phyloP scores from a whole-genome alignment of 805 yeast species.

The Starmera quercuum region DNA sequence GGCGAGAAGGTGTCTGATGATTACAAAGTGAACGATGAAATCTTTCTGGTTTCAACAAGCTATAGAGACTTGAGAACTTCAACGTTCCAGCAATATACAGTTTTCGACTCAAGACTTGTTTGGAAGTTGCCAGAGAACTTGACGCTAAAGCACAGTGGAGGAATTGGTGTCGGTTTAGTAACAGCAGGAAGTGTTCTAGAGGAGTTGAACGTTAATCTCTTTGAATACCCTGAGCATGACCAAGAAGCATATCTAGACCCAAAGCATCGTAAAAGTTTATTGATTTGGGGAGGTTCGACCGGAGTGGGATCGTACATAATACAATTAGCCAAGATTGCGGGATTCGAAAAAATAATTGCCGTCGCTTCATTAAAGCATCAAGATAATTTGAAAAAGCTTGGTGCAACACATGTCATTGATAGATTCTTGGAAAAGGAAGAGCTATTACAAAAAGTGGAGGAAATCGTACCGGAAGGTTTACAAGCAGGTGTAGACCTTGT shows the following conservation, averaged over 20 bases:
- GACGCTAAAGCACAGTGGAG: slow-evolving; percentile 32
- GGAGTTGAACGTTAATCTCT: slow-evolving; percentile 15
- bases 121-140: slow-evolving; percentile 34
- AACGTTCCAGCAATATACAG: slow-evolving; percentile 39
- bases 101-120: slow-evolving; percentile 34
- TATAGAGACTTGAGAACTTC: slow-evolving; percentile 39
- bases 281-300: slow-evolving; percentile 44
- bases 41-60: slow-evolving; percentile 37
- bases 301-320: slow-evolving; percentile 37
- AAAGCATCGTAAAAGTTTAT: slow-evolving; percentile 13
- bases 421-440: slow-evolving; percentile 22
- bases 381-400: slow-evolving; percentile 27
- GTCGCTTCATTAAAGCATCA: slow-evolving; percentile 36
- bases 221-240: slow-evolving; percentile 8
- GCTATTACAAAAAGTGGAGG: slow-evolving; percentile 12
- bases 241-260: slow-evolving; percentile 2
- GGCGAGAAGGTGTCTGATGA: slow-evolving; percentile 25
- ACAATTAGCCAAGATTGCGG: slow-evolving; percentile 33
- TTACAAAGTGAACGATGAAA: slow-evolving; percentile 27
- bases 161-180: slow-evolving; percentile 40
- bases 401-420: slow-evolving; percentile 36
- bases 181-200: slow-evolving; percentile 31
- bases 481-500: slow-evolving; percentile 37
- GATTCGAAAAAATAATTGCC: slow-evolving; percentile 30
- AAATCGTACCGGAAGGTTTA: slow-evolving; percentile 21